Conservation (phyloP, 2,329 filamentous ascomycete species). For the Penicillium sp. region DNA sequence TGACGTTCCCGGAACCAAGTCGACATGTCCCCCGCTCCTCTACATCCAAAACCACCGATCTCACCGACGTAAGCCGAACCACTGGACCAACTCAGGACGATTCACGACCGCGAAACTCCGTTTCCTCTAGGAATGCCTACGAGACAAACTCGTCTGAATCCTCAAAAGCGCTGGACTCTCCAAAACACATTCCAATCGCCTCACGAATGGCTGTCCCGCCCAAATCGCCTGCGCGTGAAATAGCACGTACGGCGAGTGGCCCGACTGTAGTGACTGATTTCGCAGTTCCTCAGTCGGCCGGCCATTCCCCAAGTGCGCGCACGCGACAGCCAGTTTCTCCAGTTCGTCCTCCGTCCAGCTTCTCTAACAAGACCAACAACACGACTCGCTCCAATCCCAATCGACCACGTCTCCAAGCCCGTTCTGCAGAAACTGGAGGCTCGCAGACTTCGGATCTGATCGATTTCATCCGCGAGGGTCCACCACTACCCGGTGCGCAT, state of each 20-base stretch:
- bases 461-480: conserved; percentile 88
- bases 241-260: neutral
- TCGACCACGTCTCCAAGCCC: conserved; percentile 57
- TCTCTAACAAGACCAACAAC: conserved; percentile 10
- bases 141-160: conserved; percentile 15
- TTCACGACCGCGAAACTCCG: conserved; percentile 15
- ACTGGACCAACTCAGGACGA: conserved; percentile 28
- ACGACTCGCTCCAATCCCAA: conserved; percentile 20
- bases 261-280: conserved; percentile 72
- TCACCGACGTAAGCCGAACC: conserved; percentile 35
- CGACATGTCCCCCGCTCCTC: conserved; percentile 28
- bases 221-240: conserved; percentile 19
- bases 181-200: conserved; percentile 23
- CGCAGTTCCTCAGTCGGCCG: conserved; percentile 82
- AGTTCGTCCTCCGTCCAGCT: conserved; percentile 11
- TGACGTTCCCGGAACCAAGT: conserved; percentile 47
- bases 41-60: conserved; percentile 33
- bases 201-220: conserved; percentile 12
- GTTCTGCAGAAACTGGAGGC: conserved; percentile 59
- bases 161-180: conserved; percentile 19
- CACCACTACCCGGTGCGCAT: conserved; percentile 58
- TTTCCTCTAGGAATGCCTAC: conserved; percentile 16
- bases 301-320: conserved; percentile 52
- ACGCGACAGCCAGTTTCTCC: conserved; percentile 5
- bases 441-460: conserved; percentile 80